Evolutionary conservation across 2,329 filamentous ascomycete genomes (phyloP).

Genomic region (Dactylellina drechsleri): DNA sequence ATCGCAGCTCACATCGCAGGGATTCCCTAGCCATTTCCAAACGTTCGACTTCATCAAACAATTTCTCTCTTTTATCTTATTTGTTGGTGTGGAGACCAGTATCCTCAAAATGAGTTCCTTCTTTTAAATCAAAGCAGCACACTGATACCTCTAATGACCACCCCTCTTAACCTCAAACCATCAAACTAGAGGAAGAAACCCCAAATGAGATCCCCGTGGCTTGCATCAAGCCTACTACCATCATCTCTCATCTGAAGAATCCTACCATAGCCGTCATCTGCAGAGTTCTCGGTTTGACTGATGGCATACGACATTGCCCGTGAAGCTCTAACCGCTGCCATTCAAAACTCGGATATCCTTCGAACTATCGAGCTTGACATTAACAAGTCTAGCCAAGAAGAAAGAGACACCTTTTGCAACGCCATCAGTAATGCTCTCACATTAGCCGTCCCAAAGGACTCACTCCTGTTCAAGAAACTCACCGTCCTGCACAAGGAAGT

Average conservation of each 20-base stretch:
- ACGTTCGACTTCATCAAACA: not conserved
- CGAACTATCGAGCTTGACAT: conserved; percentile 27
- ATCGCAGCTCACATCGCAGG: not conserved
- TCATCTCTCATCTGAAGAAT: conserved; percentile 9
- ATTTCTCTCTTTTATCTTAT: not conserved
- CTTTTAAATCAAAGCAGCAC: too few relatives aligned
- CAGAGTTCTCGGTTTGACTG: conserved; percentile 19
- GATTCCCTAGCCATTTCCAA: not conserved
- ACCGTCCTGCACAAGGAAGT: conserved; percentile 8
- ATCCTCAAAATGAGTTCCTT: too few relatives aligned
- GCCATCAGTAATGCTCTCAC: conserved; percentile 18
- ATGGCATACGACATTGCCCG: conserved; percentile 22
- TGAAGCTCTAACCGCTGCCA: conserved; percentile 1
- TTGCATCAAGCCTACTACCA: conserved; percentile 10
- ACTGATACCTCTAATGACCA: too few relatives aligned
- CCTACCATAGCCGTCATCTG: conserved; percentile 28
- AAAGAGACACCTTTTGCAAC: conserved; percentile 19
- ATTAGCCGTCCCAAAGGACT: not conserved
- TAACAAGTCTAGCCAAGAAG: conserved; percentile 20
- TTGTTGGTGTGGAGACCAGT: too few relatives aligned
- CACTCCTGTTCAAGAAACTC: conserved; percentile 11
- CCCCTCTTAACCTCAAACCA: too few relatives aligned
- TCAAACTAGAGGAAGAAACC: too few relatives aligned
- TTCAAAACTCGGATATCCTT: conserved; percentile 13
- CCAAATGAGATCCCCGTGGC: conserved; percentile 8